Percentiles rank a stretch among this genome's conserved stretches.
phyloP scores from a whole-genome alignment of 208 protist species.

The Trypanosoma lewisi region DNA sequence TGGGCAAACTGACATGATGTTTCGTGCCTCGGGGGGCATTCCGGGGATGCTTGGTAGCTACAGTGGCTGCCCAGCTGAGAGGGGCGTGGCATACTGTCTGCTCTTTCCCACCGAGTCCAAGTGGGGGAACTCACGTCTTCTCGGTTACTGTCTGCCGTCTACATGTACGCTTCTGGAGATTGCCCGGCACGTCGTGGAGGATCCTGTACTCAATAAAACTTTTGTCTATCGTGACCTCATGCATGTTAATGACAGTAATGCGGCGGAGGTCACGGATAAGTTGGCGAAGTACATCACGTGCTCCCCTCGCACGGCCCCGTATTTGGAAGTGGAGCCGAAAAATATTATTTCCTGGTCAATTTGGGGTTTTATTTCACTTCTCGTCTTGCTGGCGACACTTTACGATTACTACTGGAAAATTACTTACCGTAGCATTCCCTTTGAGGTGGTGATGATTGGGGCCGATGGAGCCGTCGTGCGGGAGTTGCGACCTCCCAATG shows the following conservation, averaged over 20 bases:
- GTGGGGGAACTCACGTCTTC: slow-evolving; percentile 24
- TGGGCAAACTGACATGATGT: slow-evolving; percentile 23
- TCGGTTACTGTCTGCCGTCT: slow-evolving; percentile 25
- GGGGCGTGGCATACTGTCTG: slow-evolving; percentile 19
- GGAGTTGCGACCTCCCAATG: slow-evolving; percentile 13
- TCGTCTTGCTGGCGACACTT: slow-evolving; percentile 22
- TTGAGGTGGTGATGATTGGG: slow-evolving; percentile 21
- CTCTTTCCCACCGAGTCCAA: slow-evolving; percentile 16
- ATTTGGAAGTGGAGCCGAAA: background rate
- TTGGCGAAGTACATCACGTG: slow-evolving; percentile 20
- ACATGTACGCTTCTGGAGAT: slow-evolving; percentile 21
- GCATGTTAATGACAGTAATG: background rate
- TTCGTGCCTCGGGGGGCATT: slow-evolving; percentile 19
- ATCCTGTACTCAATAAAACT: slow-evolving; percentile 22
- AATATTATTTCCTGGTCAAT: slow-evolving; percentile 17
- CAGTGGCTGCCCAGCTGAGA: slow-evolving; percentile 4
- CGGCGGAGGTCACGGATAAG: background rate
- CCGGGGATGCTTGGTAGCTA: slow-evolving; percentile 29
- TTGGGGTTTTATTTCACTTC: slow-evolving; percentile 2
- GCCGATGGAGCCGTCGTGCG: slow-evolving; percentile 13
- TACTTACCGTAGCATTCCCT: slow-evolving; percentile 14
- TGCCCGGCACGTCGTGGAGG: slow-evolving; percentile 14
- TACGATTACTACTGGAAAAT: slow-evolving; percentile 26
- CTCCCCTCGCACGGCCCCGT: background rate
- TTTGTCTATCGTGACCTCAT: slow-evolving; percentile 10